phyloP scores from a whole-genome alignment of 176 grass and related monocot species.

The Bromus sterilis region DNA sequence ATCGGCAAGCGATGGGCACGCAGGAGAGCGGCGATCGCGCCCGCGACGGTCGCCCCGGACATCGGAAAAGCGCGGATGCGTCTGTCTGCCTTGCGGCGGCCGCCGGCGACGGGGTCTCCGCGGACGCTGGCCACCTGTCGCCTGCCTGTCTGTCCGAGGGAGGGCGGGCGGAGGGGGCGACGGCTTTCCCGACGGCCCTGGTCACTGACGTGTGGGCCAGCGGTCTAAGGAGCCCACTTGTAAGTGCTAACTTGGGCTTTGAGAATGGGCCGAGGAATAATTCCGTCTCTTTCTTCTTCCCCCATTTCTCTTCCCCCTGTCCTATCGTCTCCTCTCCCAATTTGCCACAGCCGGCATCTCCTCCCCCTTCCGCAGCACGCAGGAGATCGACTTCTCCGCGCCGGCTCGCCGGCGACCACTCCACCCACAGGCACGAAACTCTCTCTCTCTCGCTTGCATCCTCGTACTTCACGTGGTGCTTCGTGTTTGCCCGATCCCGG shows the following conservation, averaged over 20 bases:
- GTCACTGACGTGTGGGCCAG: neutral
- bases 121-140: neutral
- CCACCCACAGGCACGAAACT: neutral
- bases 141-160: neutral
- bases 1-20: neutral
- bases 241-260: neutral
- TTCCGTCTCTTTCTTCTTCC: neutral
- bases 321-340: neutral
- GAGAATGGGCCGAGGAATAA: neutral
- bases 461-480: neutral
- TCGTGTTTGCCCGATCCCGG: constrained; percentile 2
- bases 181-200: neutral
- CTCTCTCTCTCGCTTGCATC: neutral
- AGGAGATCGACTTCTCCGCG: neutral
- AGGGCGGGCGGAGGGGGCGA: neutral
- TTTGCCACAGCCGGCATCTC: neutral
- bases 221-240: neutral
- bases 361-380: neutral
- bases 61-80: neutral
- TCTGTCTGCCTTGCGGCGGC: neutral
- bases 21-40: constrained; percentile 19
- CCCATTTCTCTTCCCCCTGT: neutral
- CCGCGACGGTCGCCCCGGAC: neutral
- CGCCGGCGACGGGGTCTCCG: neutral
- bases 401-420: constrained; percentile 1